Conservation (phyloP, 371 early-diverging fungal species). For the Saksenaea vasiformis region DNA sequence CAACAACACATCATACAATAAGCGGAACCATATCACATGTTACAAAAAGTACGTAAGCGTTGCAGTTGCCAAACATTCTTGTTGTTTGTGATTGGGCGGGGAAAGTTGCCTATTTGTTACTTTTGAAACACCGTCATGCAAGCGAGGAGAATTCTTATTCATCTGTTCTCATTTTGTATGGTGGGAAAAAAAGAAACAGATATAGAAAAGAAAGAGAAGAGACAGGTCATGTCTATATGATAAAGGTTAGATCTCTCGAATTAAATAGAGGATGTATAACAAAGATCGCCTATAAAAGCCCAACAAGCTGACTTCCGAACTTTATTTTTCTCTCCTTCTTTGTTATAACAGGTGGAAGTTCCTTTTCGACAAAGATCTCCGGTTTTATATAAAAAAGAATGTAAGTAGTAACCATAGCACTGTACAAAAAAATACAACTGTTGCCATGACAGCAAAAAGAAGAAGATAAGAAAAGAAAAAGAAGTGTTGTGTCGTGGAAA, state of each 20-base stretch:
- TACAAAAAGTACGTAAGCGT: neutral
- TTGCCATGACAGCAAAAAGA: too few species aligned
- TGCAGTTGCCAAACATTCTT: neutral
- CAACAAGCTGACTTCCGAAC: conserved; percentile 1
- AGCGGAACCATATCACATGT: neutral
- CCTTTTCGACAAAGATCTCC: neutral
- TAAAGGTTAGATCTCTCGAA: too few species aligned
- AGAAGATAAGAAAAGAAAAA: too few species aligned
- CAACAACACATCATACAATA: neutral
- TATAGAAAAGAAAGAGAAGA: too few species aligned
- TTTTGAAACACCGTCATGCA: neutral
- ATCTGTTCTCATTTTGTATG: neutral
- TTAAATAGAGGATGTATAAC: too few species aligned
- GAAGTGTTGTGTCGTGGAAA: too few species aligned
- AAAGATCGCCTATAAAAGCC: too few species aligned
- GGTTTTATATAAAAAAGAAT: neutral
- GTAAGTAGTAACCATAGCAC: too few species aligned
- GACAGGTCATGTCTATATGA: too few species aligned
- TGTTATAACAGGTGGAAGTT: neutral
- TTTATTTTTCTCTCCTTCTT: conserved; percentile 3
- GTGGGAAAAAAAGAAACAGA: neutral
- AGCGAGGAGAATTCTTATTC: neutral
- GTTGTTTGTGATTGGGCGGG: neutral
- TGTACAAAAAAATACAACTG: too few species aligned
- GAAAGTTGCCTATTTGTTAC: neutral